phyloP scores from a whole-genome alignment of 768 basidiomycete genomes.

The Phlebiopsis gigantea region DNA sequence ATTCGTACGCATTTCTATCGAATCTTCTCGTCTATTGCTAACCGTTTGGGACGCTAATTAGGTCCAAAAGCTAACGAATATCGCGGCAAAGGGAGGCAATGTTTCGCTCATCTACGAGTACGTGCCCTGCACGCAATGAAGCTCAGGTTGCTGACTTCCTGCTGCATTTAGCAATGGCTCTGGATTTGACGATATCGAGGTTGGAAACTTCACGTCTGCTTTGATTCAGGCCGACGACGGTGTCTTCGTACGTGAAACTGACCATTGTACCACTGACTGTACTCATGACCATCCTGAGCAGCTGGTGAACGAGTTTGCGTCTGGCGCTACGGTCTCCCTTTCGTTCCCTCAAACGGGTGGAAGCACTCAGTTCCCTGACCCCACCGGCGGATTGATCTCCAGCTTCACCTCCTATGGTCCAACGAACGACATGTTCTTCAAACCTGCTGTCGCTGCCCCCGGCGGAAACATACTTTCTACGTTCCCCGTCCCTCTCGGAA shows the following conservation, averaged over 20 bases:
- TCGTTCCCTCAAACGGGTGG: constrained; percentile 45
- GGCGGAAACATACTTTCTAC: constrained; percentile 49
- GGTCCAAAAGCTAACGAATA: constrained; percentile 48
- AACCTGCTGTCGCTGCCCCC: constrained; percentile 48
- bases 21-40: neutral
- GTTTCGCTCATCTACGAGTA: constrained; percentile 51
- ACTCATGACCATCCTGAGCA: constrained; percentile 17
- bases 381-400: constrained; percentile 51
- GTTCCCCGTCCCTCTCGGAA: constrained; percentile 18
- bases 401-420: constrained; percentile 55
- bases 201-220: constrained; percentile 42
- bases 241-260: constrained; percentile 39
- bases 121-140: constrained; percentile 15
- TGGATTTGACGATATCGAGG: constrained; percentile 37
- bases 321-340: constrained; percentile 36
- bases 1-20: constrained; percentile 32
- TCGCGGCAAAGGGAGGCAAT: constrained; percentile 47
- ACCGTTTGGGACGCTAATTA: constrained; percentile 19
- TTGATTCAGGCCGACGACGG: constrained; percentile 54
- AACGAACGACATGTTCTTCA: constrained; percentile 54
- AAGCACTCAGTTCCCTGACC: constrained; percentile 39
- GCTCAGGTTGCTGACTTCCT: neutral
- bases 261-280: neutral
- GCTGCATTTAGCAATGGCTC: constrained; percentile 49
- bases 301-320: constrained; percentile 47